phyloP scores from a whole-genome alignment of 129 eudicot genomes.

The Daucus carota region DH1_v3.0 NC_030383.2:57034501-57035000 shows the following conservation, averaged over 20 bases:
- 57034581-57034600: too few relatives aligned
- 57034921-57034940: slow-evolving; percentile 50
- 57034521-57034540: too few relatives aligned
- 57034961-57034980: slow-evolving; percentile 39
- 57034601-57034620: too few relatives aligned
- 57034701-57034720: background rate
- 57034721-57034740: background rate
- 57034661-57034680: too few relatives aligned
- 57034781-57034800: slow-evolving; percentile 17
- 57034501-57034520: too few relatives aligned
- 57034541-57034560: too few relatives aligned
- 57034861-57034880: slow-evolving; percentile 61
- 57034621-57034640: too few relatives aligned
- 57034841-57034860: slow-evolving; percentile 59
- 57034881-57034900: slow-evolving; percentile 55
- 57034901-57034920: slow-evolving; percentile 44
- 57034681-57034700: too few relatives aligned
- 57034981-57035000: slow-evolving; percentile 45
- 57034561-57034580: too few relatives aligned
- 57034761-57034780: slow-evolving; percentile 6
- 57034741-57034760: background rate
- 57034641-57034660: too few relatives aligned
- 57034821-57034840: slow-evolving; percentile 50
- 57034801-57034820: slow-evolving; percentile 39
- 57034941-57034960: slow-evolving; percentile 57